Percentiles rank a stretch among this genome's conserved stretches.
These are phyloP conservation scores for Paradendryphiella salina DNA, from an alignment of 2,329 filamentous ascomycete genomes.

Conservation along the genomic window DNA sequence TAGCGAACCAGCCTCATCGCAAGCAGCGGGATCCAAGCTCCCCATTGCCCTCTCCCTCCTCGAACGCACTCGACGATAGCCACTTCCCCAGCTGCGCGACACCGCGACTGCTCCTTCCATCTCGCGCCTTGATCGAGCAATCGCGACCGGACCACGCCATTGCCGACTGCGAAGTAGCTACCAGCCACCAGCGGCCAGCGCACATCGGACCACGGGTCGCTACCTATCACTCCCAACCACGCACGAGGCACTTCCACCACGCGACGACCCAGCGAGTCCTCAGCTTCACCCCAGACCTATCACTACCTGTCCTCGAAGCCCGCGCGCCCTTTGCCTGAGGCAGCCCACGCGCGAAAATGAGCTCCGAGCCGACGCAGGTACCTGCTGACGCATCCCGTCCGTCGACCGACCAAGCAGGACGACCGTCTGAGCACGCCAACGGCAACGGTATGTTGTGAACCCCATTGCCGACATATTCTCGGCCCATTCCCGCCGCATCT, in stretches of 20 bases:
- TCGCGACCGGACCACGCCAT: conserved; percentile 23
- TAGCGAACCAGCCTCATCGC: conserved; percentile 45
- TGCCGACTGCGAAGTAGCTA: conserved; percentile 20
- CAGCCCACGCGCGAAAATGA: conserved; percentile 42
- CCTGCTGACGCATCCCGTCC: conserved; percentile 34
- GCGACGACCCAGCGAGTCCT: conserved; percentile 11
- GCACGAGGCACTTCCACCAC: conserved; percentile 14
- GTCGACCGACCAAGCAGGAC: conserved; percentile 35
- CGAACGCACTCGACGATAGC: conserved; percentile 26
- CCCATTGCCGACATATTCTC: background rate
- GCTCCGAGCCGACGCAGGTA: conserved; percentile 37
- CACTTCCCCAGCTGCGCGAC: conserved; percentile 25
- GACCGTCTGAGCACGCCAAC: conserved; percentile 37
- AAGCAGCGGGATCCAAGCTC: conserved; percentile 35
- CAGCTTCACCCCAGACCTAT: conserved; percentile 18
- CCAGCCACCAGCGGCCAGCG: conserved; percentile 14
- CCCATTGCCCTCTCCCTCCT: conserved; percentile 28
- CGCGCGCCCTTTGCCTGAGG: conserved; percentile 21
- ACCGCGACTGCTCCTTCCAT: conserved; percentile 33
- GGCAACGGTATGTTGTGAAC: conserved; percentile 38
- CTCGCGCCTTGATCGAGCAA: conserved; percentile 31
- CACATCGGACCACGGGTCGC: conserved; percentile 20
- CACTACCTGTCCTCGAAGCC: conserved; percentile 12
- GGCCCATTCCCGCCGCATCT: background rate
- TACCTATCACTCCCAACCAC: conserved; percentile 19